Base-by-base conservation (phyloP, 495 filamentous ascomycete species). In the Aspergillus funiculosus region DNA sequence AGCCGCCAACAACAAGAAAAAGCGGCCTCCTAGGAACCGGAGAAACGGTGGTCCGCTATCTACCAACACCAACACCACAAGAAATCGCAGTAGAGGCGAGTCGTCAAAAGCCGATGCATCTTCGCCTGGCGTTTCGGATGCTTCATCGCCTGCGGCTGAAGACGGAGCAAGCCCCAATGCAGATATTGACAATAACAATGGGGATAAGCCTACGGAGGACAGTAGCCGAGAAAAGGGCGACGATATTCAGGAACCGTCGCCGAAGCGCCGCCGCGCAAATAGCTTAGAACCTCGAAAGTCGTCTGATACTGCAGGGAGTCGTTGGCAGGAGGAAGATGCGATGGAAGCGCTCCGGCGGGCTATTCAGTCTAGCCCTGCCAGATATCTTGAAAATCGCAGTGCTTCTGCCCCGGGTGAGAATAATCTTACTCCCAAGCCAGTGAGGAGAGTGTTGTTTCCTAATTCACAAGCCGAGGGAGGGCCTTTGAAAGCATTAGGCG, bases 381-480 rank as follows among this genome's bases (percentile, higher is more conserved):
- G 76, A 48, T 77, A 80, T 48, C 61, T 67, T 30, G 83, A 87
- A 43, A 79, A 75, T 27, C 79, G 78, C 41, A 67, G 79, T 52
- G 80, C 78, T 53, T 81, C 89, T 36, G 80, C 85, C 30, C 76
- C 86, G 50, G 57, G 60, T 49, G 58, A 57, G 43, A 59, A 55
- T 46, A 57, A 50, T 39, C 68, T 90, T 14, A 83, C 81, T 28
- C 73, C 74, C 19, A 75, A 73, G 52, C 76, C 75, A 32, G 87
- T 84, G 18, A 77, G 87, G 58, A 78, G 91, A 57, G 64, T 89
- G 25, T 73, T 96, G 34, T 96, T 96, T 66, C 83, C 86, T 40
- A 67, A 62, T 51, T 48, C 60, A 1, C 74, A 76, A 44, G 80
- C 80, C 52, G 78, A 80, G 34, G 72, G 51, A 25, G 55, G 76